Base-by-base conservation (phyloP, 768 basidiomycete species). In the Lactarius hatsudake region DNA sequence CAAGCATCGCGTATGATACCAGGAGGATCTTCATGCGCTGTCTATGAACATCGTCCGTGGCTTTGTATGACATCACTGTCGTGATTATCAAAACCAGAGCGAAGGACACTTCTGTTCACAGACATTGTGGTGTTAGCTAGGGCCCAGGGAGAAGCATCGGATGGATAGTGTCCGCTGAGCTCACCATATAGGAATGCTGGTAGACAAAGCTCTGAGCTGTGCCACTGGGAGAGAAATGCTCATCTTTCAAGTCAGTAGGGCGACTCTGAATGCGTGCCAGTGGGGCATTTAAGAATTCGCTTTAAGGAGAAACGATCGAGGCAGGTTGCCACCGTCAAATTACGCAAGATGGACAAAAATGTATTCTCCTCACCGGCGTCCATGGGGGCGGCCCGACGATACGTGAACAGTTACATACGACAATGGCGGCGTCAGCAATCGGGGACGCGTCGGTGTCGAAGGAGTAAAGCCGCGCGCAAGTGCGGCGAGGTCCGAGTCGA, bases 141-240 rank as follows among this genome's bases (percentile, higher is more conserved):
- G 10, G 15, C 30, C 30, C 30, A 30, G 30, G 30, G 30, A 2
- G 20, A 30, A 15, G n/a, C n/a, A 8, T 9, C 34, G 34, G 57
- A 26, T 3, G 38, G n/a, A 12, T 12, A 23, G 48, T 51, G 30
- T 26, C 42, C 48, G n/a, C 34, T 1, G 9, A 30, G 34, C 61
- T 12, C 23, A 62, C 65, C 65, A 57, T 66, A 58, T 18, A 66
- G 65, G 36, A 58, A 42, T 26, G 65, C 62, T 4, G 61, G 51
- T 26, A 62, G 20, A 12, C 38, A 66, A 56, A 34, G 65, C 38
- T 32, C 53, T 4, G 15, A 66, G 28, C 43, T 66, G 20, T 8
- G 61, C 42, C 7, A 53, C 3, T 32, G 13, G 36, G 7, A 67
- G 56, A n/a, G 66, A 58, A 51, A 51, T 51, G 23, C 4, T 23